phyloP scores from a whole-genome alignment of 2,329 filamentous ascomycete species.

The Blumeriella jaapii region DNA sequence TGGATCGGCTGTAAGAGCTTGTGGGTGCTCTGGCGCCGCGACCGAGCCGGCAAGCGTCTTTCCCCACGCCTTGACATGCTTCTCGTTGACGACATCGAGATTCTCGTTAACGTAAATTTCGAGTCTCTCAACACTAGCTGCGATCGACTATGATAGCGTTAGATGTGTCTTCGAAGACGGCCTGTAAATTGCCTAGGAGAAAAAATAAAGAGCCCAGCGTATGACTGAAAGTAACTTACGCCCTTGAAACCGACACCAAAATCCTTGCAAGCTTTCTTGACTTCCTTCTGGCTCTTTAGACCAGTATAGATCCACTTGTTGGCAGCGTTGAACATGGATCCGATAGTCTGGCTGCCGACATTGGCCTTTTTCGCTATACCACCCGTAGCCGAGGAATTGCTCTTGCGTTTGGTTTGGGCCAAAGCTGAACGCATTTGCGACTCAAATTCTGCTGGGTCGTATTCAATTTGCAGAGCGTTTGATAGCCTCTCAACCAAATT shows the following conservation, averaged over 20 bases:
- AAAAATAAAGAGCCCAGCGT: slow-evolving; percentile 9
- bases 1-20: too few species aligned
- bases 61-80: too few species aligned
- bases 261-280: slow-evolving; percentile 14
- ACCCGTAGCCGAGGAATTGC: neutral
- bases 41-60: too few species aligned
- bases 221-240: slow-evolving; percentile 8
- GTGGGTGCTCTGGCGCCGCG: too few species aligned
- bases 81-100: too few species aligned
- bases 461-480: slow-evolving; percentile 5
- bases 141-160: slow-evolving; percentile 10
- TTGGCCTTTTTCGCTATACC: slow-evolving; percentile 9
- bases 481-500: slow-evolving; percentile 12
- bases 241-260: slow-evolving; percentile 11
- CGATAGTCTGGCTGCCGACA: slow-evolving; percentile 1
- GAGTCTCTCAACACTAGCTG: slow-evolving; percentile 11
- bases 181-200: slow-evolving; percentile 11
- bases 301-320: slow-evolving; percentile 14
- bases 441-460: neutral
- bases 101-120: slow-evolving; percentile 15
- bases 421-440: neutral
- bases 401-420: slow-evolving; percentile 9
- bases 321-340: neutral
- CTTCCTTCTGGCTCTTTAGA: slow-evolving; percentile 9
- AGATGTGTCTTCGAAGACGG: neutral